Percentiles rank a stretch among this genome's conserved stretches.
Evolutionary conservation across 1,139 yeast genomes (phyloP).

Genomic region (Lizanozyma gosingica): DNA sequence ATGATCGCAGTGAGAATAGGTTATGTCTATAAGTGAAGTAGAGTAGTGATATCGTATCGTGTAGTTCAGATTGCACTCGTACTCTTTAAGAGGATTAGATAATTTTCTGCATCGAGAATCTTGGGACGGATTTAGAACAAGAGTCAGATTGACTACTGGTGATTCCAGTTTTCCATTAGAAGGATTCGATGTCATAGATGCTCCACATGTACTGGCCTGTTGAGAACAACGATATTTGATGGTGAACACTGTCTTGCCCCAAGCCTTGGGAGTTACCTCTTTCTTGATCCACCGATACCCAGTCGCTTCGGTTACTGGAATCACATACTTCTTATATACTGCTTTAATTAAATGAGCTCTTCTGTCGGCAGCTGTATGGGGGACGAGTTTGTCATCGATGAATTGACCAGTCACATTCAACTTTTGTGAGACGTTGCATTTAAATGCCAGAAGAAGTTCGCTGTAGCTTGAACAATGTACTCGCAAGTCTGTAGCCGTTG

Average conservation of each 20-base stretch:
- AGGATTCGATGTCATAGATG: background rate
- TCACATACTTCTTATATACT: slow-evolving; percentile 12
- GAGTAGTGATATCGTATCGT: slow-evolving; percentile 12
- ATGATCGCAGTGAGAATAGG: slow-evolving; percentile 10
- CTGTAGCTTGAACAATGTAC: background rate
- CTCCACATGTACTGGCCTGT: slow-evolving; percentile 4
- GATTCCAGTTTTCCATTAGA: background rate
- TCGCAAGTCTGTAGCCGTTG: no score
- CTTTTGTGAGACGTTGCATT: background rate
- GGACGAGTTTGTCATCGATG: background rate
- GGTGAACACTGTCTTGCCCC: slow-evolving; percentile 12
- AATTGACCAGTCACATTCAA: background rate
- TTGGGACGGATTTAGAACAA: background rate
- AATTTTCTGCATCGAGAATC: slow-evolving; percentile 8
- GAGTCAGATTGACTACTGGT: background rate
- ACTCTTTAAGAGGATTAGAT: slow-evolving; percentile 13
- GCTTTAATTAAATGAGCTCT: slow-evolving; percentile 6
- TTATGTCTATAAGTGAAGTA: slow-evolving; percentile 9
- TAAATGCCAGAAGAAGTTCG: background rate
- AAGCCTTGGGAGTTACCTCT: slow-evolving; percentile 13
- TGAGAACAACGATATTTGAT: slow-evolving; percentile 14
- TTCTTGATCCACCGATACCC: slow-evolving; percentile 15
- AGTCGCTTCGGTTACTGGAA: slow-evolving; percentile 10
- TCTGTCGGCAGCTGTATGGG: background rate
- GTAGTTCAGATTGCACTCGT: slow-evolving; percentile 11